Evolutionary conservation across 2,329 filamentous ascomycete genomes (phyloP), one percentile per base, ranked within the genome.

Genomic region (Sporothrix brunneoviolacea): DNA sequence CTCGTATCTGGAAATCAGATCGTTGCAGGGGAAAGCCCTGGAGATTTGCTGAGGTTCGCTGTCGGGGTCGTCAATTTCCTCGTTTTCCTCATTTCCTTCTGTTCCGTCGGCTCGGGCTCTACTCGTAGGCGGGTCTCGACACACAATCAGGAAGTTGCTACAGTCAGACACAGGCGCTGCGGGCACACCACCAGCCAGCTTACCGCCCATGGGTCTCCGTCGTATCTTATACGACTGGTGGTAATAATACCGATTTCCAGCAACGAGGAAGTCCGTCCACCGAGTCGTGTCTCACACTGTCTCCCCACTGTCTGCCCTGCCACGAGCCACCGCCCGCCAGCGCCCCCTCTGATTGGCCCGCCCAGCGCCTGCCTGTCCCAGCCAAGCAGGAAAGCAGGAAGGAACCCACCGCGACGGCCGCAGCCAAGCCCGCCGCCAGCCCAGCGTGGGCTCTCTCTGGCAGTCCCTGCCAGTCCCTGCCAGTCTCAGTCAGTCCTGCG

Each of bases 351-450:
- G 37, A 51, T 51, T 51, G 48, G 48, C 41, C 7, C 4, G 21
- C 10, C 28, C 21, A 28, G 24, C 28, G 37, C 41, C 41, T 51
- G 41, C 48, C 48, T 45, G 24, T 18, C 18, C n/a, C 19, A 38
- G 40, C 44, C 44, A 43, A 43, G 24, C 42, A 46, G 43, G 43
- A 32, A 46, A n/a, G n/a, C n/a, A n/a, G n/a, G n/a, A n/a, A 46
- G 32, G n/a, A 28, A 37, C 33, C 47, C 39, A 50, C 39, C 39
- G 16, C 18, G 39, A 38, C 32, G 39, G 48, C 32, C 40, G 33
- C 39, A 43, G 48, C 48, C 32, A 43, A 43, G 39, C 21, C 22
- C 13, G 32, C 21, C 43, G 33, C 40, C 22, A 21, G 21, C 16
- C 37, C 28, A 39, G 27, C 22, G 44, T 33, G n/a, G 35, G 35